These are phyloP conservation scores for Albugo laibachii DNA, from an alignment of 352 stramenopile species.

Conservation along the genomic window DNA sequence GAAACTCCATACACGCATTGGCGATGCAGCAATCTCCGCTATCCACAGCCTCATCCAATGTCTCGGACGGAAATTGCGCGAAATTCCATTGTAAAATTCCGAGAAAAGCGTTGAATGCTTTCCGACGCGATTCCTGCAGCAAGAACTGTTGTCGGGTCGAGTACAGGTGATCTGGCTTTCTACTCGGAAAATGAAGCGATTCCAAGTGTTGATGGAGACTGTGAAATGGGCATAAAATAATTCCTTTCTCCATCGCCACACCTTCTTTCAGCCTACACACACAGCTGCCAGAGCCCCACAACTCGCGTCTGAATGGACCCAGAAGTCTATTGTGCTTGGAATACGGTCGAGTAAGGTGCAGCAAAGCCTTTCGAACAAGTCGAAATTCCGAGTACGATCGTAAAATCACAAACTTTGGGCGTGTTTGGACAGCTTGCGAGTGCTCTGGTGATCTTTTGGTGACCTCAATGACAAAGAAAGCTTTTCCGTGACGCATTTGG, in stretches of 20 bases:
- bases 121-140: conserved; percentile 18
- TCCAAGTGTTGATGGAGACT: conserved; percentile 15
- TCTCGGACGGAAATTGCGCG: conserved; percentile 11
- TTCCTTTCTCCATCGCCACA: background rate
- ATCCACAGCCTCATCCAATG: conserved; percentile 24
- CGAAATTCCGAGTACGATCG: background rate
- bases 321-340: background rate
- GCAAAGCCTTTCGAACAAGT: background rate
- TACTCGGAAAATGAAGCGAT: conserved; percentile 19
- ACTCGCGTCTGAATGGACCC: background rate
- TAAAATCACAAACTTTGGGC: background rate
- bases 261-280: background rate
- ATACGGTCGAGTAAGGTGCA: background rate
- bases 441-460: background rate
- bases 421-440: background rate
- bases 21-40: conserved; percentile 25
- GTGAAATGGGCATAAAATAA: conserved; percentile 22
- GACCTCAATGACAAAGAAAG: conserved; percentile 12
- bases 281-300: background rate
- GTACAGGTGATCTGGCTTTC: conserved; percentile 12
- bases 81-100: conserved; percentile 19
- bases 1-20: background rate
- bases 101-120: conserved; percentile 22
- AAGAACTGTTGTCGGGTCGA: conserved; percentile 11
- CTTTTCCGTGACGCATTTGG: conserved; percentile 8